Conservation (phyloP, 371 early-diverging fungal species). For the Vairimorpha ceranae region DNA sequence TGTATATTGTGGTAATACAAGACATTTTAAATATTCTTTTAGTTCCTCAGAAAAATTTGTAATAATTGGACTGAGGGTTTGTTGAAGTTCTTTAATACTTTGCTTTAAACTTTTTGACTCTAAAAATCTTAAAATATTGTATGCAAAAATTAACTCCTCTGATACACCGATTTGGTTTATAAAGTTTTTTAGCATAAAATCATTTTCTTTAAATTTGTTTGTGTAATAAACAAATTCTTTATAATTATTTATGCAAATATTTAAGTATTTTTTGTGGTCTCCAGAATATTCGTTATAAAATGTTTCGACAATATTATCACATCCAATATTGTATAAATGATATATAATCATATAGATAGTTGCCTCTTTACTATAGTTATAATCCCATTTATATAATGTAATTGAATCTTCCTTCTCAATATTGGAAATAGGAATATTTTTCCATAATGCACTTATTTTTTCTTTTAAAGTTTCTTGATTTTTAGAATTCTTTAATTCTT, state of each 20-base stretch:
- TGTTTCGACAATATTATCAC: background rate
- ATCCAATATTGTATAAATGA: background rate
- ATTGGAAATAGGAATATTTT: background rate
- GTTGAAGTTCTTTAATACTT: background rate
- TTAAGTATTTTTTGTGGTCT: background rate
- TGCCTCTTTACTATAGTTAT: background rate
- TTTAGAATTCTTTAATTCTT: background rate
- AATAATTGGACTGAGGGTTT: background rate
- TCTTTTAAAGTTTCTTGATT: background rate
- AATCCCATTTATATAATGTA: background rate
- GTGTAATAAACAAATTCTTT: background rate
- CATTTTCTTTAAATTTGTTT: background rate
- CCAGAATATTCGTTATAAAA: background rate
- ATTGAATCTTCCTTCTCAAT: background rate
- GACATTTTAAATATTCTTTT: constrained; percentile 1
- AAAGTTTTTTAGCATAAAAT: background rate
- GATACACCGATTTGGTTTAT: background rate
- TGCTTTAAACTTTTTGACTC: background rate
- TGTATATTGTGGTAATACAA: background rate
- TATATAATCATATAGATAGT: background rate
- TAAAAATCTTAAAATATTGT: background rate
- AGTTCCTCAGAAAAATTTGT: background rate
- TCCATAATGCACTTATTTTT: background rate
- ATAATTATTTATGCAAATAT: constrained; percentile 3
- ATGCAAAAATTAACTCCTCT: background rate